Base-by-base conservation (phyloP, 768 basidiomycete species). In the Lenzites betulinus region DNA sequence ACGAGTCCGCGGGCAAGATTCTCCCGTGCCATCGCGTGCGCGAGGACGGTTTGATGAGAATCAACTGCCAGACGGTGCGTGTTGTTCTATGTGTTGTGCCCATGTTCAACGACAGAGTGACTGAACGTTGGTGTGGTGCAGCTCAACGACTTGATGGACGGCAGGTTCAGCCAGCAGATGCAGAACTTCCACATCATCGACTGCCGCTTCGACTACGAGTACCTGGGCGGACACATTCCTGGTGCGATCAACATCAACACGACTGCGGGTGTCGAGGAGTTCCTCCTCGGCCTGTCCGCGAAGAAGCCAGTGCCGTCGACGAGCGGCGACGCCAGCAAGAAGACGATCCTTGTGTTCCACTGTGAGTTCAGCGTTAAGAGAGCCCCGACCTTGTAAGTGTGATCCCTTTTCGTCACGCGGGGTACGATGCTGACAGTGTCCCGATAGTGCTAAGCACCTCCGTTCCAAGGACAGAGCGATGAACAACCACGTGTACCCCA, bases 151-250 rank as follows among this genome's bases (percentile, higher is more conserved):
- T 78, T 98, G 15, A 74, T 98, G 33, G 84, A 87, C 49, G 95
- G 96, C 23, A 79, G 75, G 64, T 98, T 85, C 74, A 75, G 83
- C 51, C 70, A 81, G 20, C 75, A 82, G 61, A 85, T 96, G 58
- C 78, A 81, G 39, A 79, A 84, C 47, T 97, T 80, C 73, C 82
- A 90, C 66, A 76, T 99, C 58, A 89, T 99, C 66, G 97, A 99
- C 76, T 98, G 97, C 74, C 90, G 97, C 43, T 99, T 98, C 74
- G 93, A 94, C 64, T 99, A 97, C 70, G 97, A 99, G 76, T 98
- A 88, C 73, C 80, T 81, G 50, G 97, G 97, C 9, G 97, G 97
- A 0, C 97, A 98, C 76, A 85, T 98, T 64, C 84, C 84, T 11
- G 91, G 94, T 15, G 95, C 97, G 7, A 80, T 95, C 72, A 98